phyloP scores from a whole-genome alignment of 163 green algal species.

The Coccomyxa subellipsoidea region DNA sequence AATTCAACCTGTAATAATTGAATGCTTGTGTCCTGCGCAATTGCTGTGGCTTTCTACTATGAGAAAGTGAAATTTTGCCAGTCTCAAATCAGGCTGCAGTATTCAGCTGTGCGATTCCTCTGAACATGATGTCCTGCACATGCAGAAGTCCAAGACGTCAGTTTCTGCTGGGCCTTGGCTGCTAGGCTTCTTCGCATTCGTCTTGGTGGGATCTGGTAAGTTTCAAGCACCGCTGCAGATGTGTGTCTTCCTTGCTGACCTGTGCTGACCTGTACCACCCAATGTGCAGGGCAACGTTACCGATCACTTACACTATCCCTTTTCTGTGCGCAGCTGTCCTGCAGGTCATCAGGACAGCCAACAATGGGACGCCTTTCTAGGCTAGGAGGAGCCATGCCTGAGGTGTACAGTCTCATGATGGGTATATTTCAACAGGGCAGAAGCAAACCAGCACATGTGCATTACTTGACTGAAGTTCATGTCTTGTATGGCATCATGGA shows the following conservation, averaged over 20 bases:
- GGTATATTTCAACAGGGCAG: too few relatives aligned
- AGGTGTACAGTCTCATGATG: neutral
- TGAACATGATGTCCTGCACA: too few relatives aligned
- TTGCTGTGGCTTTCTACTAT: too few relatives aligned
- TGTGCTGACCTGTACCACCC: too few relatives aligned
- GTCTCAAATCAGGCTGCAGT: too few relatives aligned
- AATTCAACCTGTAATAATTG: neutral
- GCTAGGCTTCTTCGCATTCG: conserved; percentile 82
- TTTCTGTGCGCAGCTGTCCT: conserved; percentile 54
- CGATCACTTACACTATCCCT: conserved; percentile 1
- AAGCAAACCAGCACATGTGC: neutral
- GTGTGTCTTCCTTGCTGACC: too few relatives aligned
- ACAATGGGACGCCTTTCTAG: neutral
- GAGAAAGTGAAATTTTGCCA: too few relatives aligned
- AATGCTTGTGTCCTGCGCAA: neutral
- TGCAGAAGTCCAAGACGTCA: conserved; percentile 43
- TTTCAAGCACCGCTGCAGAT: neutral
- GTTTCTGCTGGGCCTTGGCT: neutral
- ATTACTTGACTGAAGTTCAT: neutral
- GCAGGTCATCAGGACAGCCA: conserved; percentile 70
- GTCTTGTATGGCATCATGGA: neutral
- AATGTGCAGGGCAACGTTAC: too few relatives aligned
- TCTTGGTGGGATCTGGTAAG: conserved; percentile 76
- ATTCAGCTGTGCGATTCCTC: too few relatives aligned
- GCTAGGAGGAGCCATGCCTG: neutral